phyloP scores from a whole-genome alignment of 2,329 filamentous ascomycete genomes.

The Tympanopsis confertula region DNA sequence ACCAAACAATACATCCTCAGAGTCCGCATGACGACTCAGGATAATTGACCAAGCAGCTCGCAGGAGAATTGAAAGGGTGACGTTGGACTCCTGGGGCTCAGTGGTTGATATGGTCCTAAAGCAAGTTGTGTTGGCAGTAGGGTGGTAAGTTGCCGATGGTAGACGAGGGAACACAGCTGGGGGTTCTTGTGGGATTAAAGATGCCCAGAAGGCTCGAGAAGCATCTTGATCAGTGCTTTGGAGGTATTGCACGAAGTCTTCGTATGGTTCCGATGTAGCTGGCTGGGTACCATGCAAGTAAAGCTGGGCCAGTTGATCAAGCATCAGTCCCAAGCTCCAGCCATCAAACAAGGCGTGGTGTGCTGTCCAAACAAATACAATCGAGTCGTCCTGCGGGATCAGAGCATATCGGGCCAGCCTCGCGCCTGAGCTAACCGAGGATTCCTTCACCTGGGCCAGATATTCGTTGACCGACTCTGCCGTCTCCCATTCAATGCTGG shows the following conservation, averaged over 20 bases:
- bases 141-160: neutral
- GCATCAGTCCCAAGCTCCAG: conserved; percentile 38
- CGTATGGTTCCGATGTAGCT: too few relatives aligned
- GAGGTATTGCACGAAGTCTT: neutral
- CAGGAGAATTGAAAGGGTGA: neutral
- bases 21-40: neutral
- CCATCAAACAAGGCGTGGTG: conserved; percentile 46
- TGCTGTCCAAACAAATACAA: too few relatives aligned
- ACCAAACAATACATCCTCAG: neutral
- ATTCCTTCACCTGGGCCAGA: too few relatives aligned
- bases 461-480: too few relatives aligned
- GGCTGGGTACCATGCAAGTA: too few relatives aligned
- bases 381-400: too few relatives aligned
- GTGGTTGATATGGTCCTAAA: neutral
- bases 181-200: neutral
- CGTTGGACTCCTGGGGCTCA: neutral
- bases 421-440: too few relatives aligned
- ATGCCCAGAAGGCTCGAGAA: neutral
- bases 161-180: neutral
- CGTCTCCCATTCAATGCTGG: too few relatives aligned
- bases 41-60: neutral
- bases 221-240: neutral
- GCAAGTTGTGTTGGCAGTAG: too few relatives aligned
- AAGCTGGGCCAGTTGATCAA: too few relatives aligned
- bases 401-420: too few relatives aligned